Evolutionary conservation across 2,329 filamentous ascomycete genomes (phyloP), one percentile per base, ranked within the genome.

Genomic region (Waltergamsia citrina): DNA sequence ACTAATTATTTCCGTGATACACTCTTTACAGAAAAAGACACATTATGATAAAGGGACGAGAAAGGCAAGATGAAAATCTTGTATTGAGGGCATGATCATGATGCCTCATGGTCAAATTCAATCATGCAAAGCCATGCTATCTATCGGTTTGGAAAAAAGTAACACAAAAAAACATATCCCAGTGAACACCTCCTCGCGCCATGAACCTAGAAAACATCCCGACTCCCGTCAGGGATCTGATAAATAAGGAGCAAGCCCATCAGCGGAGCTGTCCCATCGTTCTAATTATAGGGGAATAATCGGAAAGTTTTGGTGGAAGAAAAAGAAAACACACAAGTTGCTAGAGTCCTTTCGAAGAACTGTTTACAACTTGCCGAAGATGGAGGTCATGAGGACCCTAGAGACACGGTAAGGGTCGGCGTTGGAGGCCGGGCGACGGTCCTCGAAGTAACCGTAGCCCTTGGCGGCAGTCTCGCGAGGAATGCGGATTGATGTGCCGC

Each of bases 391-490:
- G 42, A 88, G 78, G 52, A 86, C 84, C 61, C 79, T 82, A 42
- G 84, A 85, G 38, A 76, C 67, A 63, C 86, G 83, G 66, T 93
- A 92, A 40, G 85, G 85, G 61, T 88, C 84, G 43, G 78, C 85
- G 61, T 92, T 93, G 54, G 83, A 90, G 37, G 87, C 87, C 38
- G 81, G 81, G 43, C 81, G 75, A 55, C 82, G 74, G 45, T 87
- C 81, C 63, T 95, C 87, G 46, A 95, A 94, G 75, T 95, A 95
- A 44, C 88, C 88, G 67, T 83, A 92, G 61, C 86, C 86, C 62
- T 94, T 85, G 57, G 83, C 79, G 32, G 83, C 87, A 49, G 74
- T 77, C 51, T 86, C 78, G 51, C 87, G 81, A 50, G 88, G 88
- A 49, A 98, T 92, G 60, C 92, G 85, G 53, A 96, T 88, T 25